Evolutionary conservation across 106 monocot species (phyloP).

Genomic region (Chionographis japonica): DNA sequence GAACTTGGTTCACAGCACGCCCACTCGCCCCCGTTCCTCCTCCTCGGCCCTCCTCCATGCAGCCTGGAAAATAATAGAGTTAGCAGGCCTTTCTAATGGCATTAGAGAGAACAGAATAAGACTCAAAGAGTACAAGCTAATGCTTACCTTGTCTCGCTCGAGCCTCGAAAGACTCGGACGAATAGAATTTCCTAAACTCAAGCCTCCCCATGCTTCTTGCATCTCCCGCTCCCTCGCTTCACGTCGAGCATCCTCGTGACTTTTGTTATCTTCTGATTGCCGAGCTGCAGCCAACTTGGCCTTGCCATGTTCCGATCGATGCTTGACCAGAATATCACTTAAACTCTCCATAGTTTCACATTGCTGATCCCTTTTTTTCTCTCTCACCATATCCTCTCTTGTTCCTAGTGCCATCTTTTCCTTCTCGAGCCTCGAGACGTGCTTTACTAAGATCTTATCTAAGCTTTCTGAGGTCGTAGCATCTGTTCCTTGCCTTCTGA

Average conservation of each 20-base stretch:
- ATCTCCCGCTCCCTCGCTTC: conserved; percentile 67
- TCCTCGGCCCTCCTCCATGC: conserved; percentile 86
- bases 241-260: conserved; percentile 24
- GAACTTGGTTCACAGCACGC: not conserved
- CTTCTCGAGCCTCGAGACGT: conserved; percentile 35
- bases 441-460: conserved; percentile 46
- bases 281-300: conserved; percentile 33
- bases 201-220: conserved; percentile 85
- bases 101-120: not conserved
- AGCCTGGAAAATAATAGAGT: conserved; percentile 36
- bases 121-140: not conserved
- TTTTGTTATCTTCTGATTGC: conserved; percentile 16
- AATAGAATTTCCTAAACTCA: conserved; percentile 77
- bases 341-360: conserved; percentile 29
- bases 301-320: conserved; percentile 51
- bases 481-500: conserved; percentile 1
- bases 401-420: conserved; percentile 23
- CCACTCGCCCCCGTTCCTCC: conserved; percentile 33
- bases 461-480: conserved; percentile 19
- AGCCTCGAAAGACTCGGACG: conserved; percentile 70
- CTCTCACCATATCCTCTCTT: not conserved
- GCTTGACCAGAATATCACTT: conserved; percentile 70
- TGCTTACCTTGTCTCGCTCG: conserved; percentile 62
- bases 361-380: conserved; percentile 16
- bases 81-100: not conserved